Evolutionary conservation across 2,329 filamentous ascomycete genomes (phyloP), one percentile per base, ranked within the genome.

Genomic region (Chalaropsis thielavioides): DNA sequence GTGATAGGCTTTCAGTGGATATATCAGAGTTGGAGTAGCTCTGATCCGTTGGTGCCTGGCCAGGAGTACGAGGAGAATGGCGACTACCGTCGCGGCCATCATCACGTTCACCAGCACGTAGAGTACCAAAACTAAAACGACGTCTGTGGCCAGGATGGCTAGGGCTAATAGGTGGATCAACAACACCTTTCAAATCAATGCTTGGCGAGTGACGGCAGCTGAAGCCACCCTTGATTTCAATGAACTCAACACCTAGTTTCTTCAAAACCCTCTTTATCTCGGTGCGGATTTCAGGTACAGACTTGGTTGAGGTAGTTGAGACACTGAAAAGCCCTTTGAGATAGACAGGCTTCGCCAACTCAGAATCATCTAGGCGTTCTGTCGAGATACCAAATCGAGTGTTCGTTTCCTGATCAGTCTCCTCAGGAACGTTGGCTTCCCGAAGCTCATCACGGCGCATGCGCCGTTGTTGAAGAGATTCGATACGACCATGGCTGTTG

Each of bases 281-380:
- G 6, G 85, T 79, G 46, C 92, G 85, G 68, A 99, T 99, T 67
- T 90, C 85, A 0, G 85, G 79, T 11, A 97, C 83, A 0, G 92
- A 90, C 72, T 95, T 95, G 72, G 87, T 94, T 66, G 91, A 96
- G 6, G 94, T 99, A 0, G 94, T 99, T 3, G 90, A 95, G 64
- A 97, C 94, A 71, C 92, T 97, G 77, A 99, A 97, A 19, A 99
- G 80, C 3, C 94, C 94, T 75, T 97, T 99, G 66, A 99, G 82
- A 74, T 88, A 97, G 2, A 97, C 94, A 0, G 94, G 94, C 74
- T 96, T 96, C 63, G 92, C 86, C 67, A 92, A 83, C 69, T 95
- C 90, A 4, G 88, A 85, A 69, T 83, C 85, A 68, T 84, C 81
- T 10, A 86, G 74, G 27, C 82, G 77, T 49, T 87, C 84, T 1